These are phyloP conservation scores for Pseudoturritis turrita DNA, from an alignment of 345 rosid genomes.

Conservation along the genomic window DNA sequence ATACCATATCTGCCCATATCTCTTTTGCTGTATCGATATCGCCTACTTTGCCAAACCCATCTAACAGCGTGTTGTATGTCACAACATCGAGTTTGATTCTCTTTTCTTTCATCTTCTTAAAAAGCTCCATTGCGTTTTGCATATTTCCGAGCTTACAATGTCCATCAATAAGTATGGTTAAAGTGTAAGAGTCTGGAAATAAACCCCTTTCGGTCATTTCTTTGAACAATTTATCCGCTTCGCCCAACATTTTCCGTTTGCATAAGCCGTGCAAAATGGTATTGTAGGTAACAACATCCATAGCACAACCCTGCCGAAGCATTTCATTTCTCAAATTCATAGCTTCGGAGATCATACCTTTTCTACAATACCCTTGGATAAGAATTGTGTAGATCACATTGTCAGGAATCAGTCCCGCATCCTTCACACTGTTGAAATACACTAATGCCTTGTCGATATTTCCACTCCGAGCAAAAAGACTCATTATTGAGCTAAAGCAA, in stretches of 20 bases:
- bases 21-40: slow-evolving; percentile 57
- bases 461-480: slow-evolving; percentile 44
- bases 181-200: slow-evolving; percentile 66
- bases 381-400: slow-evolving; percentile 69
- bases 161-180: slow-evolving; percentile 70
- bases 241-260: slow-evolving; percentile 56
- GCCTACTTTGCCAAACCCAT: slow-evolving; percentile 72
- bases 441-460: slow-evolving; percentile 47
- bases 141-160: slow-evolving; percentile 77
- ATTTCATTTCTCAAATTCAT: slow-evolving; percentile 63
- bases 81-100: slow-evolving; percentile 67
- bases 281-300: slow-evolving; percentile 80
- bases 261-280: slow-evolving; percentile 71
- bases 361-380: slow-evolving; percentile 67
- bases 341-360: slow-evolving; percentile 52
- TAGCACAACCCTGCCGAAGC: slow-evolving; percentile 56
- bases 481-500: slow-evolving; percentile 58
- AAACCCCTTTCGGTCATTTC: slow-evolving; percentile 66
- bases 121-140: slow-evolving; percentile 48
- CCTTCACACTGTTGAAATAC: slow-evolving; percentile 50
- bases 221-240: slow-evolving; percentile 56
- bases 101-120: slow-evolving; percentile 50
- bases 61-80: slow-evolving; percentile 71
- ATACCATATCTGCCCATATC: slow-evolving; percentile 60
- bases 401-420: slow-evolving; percentile 55